These are phyloP conservation scores for Suhomyces bokatorum DNA, from an alignment of 1,139 yeast species.

Conservation along the genomic window DNA sequence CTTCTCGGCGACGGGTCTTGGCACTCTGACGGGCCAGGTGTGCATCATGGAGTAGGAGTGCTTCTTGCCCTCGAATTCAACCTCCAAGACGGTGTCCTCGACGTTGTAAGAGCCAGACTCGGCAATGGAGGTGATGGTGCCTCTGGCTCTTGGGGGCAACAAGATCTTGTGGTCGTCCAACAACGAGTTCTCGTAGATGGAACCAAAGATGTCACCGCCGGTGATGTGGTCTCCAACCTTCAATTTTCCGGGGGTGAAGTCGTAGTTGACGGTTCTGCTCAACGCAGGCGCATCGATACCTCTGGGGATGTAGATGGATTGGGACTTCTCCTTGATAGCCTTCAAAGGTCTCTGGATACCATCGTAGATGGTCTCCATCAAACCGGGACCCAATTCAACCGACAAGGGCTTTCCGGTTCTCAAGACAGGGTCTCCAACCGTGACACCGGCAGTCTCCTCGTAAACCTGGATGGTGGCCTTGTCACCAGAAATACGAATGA, in stretches of 20 bases:
- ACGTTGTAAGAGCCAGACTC: slow-evolving; percentile 87
- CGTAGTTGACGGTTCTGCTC: slow-evolving; percentile 77
- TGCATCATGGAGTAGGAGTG: slow-evolving; percentile 90
- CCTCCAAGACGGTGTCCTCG: slow-evolving; percentile 85
- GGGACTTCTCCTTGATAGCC: slow-evolving; percentile 81
- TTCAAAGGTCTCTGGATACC: slow-evolving; percentile 99
- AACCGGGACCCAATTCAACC: slow-evolving; percentile 98
- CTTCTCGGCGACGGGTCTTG: slow-evolving; percentile 96
- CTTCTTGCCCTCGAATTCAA: slow-evolving; percentile 89
- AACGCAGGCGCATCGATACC: slow-evolving; percentile 97
- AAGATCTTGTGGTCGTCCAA: slow-evolving; percentile 89
- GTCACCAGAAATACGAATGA: slow-evolving; percentile 92
- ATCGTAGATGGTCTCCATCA: slow-evolving; percentile 97
- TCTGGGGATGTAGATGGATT: slow-evolving; percentile 95
- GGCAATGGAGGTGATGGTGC: slow-evolving; percentile 90
- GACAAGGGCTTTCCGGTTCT: slow-evolving; percentile 98
- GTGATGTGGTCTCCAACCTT: slow-evolving; percentile 96
- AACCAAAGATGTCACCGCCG: slow-evolving; percentile 97
- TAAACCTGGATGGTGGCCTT: slow-evolving; percentile 98
- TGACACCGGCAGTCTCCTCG: slow-evolving; percentile 98
- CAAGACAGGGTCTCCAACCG: slow-evolving; percentile 97
- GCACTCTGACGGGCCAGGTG: slow-evolving; percentile 99
- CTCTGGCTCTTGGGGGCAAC: slow-evolving; percentile 97
- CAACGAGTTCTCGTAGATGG: slow-evolving; percentile 89
- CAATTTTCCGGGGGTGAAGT: slow-evolving; percentile 75